phyloP scores from a whole-genome alignment of 2,329 filamentous ascomycete genomes.

The Aspergillus japonicus region DNA sequence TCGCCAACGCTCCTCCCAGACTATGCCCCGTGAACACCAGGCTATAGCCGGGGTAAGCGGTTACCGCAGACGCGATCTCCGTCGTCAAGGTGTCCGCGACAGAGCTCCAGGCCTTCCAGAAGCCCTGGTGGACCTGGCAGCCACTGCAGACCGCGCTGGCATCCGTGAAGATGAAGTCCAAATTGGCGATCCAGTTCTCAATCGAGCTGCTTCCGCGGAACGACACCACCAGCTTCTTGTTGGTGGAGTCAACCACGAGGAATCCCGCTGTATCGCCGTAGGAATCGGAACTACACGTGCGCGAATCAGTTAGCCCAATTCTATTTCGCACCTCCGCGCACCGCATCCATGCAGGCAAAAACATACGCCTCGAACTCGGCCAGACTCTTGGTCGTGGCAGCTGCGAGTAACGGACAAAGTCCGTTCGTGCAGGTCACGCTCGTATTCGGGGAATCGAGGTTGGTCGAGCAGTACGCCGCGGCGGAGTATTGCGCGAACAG shows the following conservation, averaged over 20 bases:
- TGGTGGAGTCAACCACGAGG: conserved; percentile 48
- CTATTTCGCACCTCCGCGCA: neutral
- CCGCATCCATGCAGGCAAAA: too few relatives aligned
- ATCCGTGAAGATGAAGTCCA: conserved; percentile 26
- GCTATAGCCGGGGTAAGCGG: conserved; percentile 40
- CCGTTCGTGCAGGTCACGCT: conserved; percentile 46
- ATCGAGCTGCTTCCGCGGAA: conserved; percentile 37
- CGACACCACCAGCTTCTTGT: conserved; percentile 36
- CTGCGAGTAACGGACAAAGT: conserved; percentile 51
- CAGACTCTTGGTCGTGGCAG: conserved; percentile 46
- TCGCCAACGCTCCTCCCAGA: conserved; percentile 53
- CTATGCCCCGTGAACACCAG: conserved; percentile 52
- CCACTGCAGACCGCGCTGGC: conserved; percentile 43
- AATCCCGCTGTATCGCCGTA: conserved; percentile 49
- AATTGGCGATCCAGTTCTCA: conserved; percentile 35
- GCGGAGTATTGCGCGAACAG: conserved; percentile 55
- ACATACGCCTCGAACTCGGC: conserved; percentile 51
- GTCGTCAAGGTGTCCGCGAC: conserved; percentile 39
- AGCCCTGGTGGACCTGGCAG: conserved; percentile 49
- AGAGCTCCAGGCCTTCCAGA: conserved; percentile 47
- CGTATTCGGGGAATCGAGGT: conserved; percentile 47
- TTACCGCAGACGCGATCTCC: conserved; percentile 33
- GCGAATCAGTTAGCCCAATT: conserved; percentile 1
- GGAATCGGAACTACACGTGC: conserved; percentile 15
- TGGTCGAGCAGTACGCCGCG: conserved; percentile 52